Base-by-base conservation (phyloP, 2,329 filamentous ascomycete species). In the Orbilia oligospora region DNA sequence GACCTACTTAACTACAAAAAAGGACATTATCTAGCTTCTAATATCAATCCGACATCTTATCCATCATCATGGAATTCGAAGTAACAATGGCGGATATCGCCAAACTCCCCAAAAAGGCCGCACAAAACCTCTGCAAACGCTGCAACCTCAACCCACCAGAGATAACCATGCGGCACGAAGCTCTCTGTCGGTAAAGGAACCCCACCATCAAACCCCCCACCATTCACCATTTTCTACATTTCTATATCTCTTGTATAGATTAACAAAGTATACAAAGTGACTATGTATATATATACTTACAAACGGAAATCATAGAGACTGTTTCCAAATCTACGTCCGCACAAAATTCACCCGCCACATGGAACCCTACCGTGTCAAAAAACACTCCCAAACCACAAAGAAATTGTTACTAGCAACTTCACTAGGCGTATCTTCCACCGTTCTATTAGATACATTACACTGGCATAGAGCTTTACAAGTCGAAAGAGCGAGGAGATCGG, bases 261-360 rank as follows among this genome's bases (percentile, higher is more conserved):
- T n/a, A n/a, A n/a, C n/a, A 55, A 16, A 73, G 58, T 49, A 41
- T 10, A 38, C 36, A n/a, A n/a, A n/a, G n/a, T n/a, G n/a, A n/a
- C n/a, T 49, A 63, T 36, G 51, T 30, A 51, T 2, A 49, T 49
- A 36, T 16, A 18, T 12, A 48, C 53, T 63, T 41, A 81, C 5
- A 56, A 30, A 18, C 44, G 3, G 6, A 30, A 48, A 18, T 22
- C 46, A 64, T 10, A 93, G 91, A 71, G 85, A 87, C 80, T 98
- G 96, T 85, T 97, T 95, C 85, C 86, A 88, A 73, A 88, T 89
- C 82, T 97, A 94, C 86, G 87, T 97, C 70, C 87, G 89, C 76
- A 90, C 89, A 81, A 98, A 98, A 85, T 88, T 91, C 78, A 88
- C 93, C 81, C 95, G 95, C 84, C 92, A 94, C 58, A 89, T 92